A percentile compares a stretch with the other conserved stretches of the same genome.
Evolutionary conservation across 805 yeast genomes (phyloP).

Genomic region (Wickerhamiella hasegawae): DNA sequence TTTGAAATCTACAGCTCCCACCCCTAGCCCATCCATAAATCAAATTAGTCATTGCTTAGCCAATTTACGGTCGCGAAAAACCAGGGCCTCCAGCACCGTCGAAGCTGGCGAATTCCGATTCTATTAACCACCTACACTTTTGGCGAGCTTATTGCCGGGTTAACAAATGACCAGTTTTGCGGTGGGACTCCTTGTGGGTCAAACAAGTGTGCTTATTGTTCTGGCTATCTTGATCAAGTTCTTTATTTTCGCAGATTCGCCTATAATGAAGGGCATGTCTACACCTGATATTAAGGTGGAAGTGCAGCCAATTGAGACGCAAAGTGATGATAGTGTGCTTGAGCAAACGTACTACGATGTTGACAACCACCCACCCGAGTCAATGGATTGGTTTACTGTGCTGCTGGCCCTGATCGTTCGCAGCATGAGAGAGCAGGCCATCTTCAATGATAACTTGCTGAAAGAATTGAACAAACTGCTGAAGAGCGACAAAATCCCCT

Average conservation of each 20-base stretch:
- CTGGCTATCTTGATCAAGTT: conserved; percentile 24
- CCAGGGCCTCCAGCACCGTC: no score
- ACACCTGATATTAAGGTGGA: conserved; percentile 12
- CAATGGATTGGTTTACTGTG: conserved; percentile 94
- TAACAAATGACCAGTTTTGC: conserved; percentile 18
- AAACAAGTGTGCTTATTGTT: conserved; percentile 25
- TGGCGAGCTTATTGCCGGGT: no score
- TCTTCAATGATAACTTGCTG: conserved; percentile 68
- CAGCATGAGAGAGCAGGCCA: conserved; percentile 79
- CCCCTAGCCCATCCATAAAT: no score
- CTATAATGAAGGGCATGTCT: conserved; percentile 14
- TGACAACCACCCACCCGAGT: conserved; percentile 70
- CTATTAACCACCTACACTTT: no score
- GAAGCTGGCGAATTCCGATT: no score
- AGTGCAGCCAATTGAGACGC: conserved; percentile 15
- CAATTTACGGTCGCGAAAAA: no score
- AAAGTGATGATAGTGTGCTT: conserved; percentile 32
- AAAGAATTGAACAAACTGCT: conserved; percentile 59
- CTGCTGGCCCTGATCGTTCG: conserved; percentile 79
- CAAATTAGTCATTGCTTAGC: no score
- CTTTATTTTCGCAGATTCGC: conserved; percentile 27
- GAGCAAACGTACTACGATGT: conserved; percentile 92
- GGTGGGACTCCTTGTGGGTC: conserved; percentile 26
- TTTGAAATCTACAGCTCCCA: no score
- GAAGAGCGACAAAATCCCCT: conserved; percentile 45